A percentile compares a stretch with the other conserved stretches of the same genome.
Conservation (phyloP, 1,284 basidiomycete genomes). For the Tylopilus orsonianus region DNA sequence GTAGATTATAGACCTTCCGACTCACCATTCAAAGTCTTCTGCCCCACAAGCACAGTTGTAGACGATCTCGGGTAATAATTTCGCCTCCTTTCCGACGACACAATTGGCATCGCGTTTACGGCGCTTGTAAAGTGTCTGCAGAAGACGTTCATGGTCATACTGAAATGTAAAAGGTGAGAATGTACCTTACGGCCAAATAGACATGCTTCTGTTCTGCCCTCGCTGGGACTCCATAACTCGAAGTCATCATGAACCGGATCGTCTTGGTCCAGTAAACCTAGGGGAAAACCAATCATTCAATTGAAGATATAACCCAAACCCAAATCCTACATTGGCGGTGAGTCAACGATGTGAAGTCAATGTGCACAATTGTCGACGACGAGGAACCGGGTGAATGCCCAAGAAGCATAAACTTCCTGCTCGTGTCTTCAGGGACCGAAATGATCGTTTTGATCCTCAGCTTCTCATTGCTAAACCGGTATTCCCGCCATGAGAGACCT, state of each 20-base stretch:
- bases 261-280: slow-evolving; percentile 68
- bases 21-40: slow-evolving; percentile 90
- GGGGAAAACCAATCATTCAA: slow-evolving; percentile 3
- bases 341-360: slow-evolving; percentile 88
- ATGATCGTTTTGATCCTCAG: slow-evolving; percentile 79
- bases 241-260: slow-evolving; percentile 87
- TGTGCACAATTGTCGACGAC: slow-evolving; percentile 71
- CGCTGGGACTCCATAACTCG: slow-evolving; percentile 91
- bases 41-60: slow-evolving; percentile 72
- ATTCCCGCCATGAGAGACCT: slow-evolving; percentile 85
- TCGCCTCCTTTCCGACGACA: slow-evolving; percentile 71
- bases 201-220: slow-evolving; percentile 79
- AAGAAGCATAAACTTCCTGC: slow-evolving; percentile 87
- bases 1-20: slow-evolving; percentile 4
- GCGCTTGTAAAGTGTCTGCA: slow-evolving; percentile 83
- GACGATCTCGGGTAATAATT: slow-evolving; percentile 53
- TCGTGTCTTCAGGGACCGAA: slow-evolving; percentile 89
- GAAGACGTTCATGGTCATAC: slow-evolving; percentile 1
- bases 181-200: slow-evolving; percentile 78
- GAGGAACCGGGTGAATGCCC: slow-evolving; percentile 58
- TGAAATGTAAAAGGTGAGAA: not conserved
- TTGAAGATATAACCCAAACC: not conserved
- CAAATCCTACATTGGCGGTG: slow-evolving; percentile 64
- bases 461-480: slow-evolving; percentile 75
- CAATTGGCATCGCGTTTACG: slow-evolving; percentile 80